Evolutionary conservation across 2,329 filamentous ascomycete species (phyloP).

Genomic region (Calycina herbarum): DNA sequence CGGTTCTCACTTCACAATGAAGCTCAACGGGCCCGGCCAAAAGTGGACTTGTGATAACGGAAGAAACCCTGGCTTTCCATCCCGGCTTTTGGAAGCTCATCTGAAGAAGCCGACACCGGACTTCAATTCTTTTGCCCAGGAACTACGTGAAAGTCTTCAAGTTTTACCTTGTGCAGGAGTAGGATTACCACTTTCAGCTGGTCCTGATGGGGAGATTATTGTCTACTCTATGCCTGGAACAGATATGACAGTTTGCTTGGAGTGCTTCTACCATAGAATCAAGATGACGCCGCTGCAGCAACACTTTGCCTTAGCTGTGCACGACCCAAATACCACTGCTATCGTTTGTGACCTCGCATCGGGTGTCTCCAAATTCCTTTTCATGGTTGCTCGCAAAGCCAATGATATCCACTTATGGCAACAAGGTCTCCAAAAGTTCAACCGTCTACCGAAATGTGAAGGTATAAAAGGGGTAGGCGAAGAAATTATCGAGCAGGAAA

Average conservation of each 20-base stretch:
- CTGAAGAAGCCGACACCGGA: conserved; percentile 4
- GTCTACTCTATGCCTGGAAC: conserved; percentile 2
- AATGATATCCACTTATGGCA: conserved; percentile 9
- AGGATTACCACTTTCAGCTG: background rate
- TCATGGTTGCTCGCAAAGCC: conserved; percentile 7
- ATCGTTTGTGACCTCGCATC: conserved; percentile 10
- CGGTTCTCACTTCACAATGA: conserved; percentile 10
- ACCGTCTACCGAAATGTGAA: conserved; percentile 9
- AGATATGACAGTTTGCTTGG: conserved; percentile 4
- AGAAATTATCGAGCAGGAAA: conserved; percentile 11
- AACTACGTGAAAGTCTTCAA: background rate
- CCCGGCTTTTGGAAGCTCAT: background rate
- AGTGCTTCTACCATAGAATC: conserved; percentile 11
- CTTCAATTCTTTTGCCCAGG: conserved; percentile 5
- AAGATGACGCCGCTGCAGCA: conserved; percentile 6
- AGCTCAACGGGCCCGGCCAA: conserved; percentile 8
- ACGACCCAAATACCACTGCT: background rate
- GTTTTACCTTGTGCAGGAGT: conserved; percentile 4
- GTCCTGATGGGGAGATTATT: background rate
- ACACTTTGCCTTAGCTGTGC: background rate
- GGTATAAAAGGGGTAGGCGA: conserved; percentile 14
- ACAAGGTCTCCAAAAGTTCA: conserved; percentile 7
- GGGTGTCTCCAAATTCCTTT: conserved; percentile 6
- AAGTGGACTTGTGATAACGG: conserved; percentile 12
- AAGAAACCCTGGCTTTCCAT: conserved; percentile 5